Base-by-base conservation (phyloP, 2,329 filamentous ascomycete species). In the Stagonosporopsis tanaceti region DNA sequence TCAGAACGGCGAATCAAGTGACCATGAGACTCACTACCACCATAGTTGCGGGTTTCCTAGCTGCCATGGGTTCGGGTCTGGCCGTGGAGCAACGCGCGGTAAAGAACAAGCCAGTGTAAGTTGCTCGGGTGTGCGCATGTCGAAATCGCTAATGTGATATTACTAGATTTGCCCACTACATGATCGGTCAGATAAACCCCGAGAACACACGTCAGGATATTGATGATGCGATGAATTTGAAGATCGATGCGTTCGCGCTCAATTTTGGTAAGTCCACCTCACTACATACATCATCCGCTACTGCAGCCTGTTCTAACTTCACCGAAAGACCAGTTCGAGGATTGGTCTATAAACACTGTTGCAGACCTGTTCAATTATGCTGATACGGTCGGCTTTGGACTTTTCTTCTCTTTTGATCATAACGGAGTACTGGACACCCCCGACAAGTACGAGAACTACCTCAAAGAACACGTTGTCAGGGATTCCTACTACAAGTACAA, bases 361-460 rank as follows among this genome's bases (percentile, higher is more conserved):
- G 50, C 60, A 4, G 60, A 55, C 22, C 61, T 76, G n/a, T 77
- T 77, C 60, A 59, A 67, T 11, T 67, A 71, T 24, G 67, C 72
- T n/a, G 63, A 67, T 1, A 56, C 64, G 1, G 60, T 66, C 9
- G 66, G 61, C 35, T 77, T 77, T 57, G 63, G 66, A 7, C 67
- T 77, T 24, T 77, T 76, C 63, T 77, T 77, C 25, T 74, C 70
- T n/a, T 76, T 77, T 47, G 74, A 77, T 47, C 71, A 74, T 57
- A 34, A 50, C 59, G 6, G 57, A 58, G 15, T 47, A 64, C 17
- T 44, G 40, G 25, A 7, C 6, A 44, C 15, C 4, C 70, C 73
- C 4, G 50, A 59, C 7, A 48, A 72, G 3, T 75, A 74, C 53
- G 58, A 68, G 2, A 54, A 63, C 8, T 65, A 73, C 37, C 60